Base-by-base conservation (phyloP, 148 eudicot species). In the Euryodendron excelsum region DNA sequence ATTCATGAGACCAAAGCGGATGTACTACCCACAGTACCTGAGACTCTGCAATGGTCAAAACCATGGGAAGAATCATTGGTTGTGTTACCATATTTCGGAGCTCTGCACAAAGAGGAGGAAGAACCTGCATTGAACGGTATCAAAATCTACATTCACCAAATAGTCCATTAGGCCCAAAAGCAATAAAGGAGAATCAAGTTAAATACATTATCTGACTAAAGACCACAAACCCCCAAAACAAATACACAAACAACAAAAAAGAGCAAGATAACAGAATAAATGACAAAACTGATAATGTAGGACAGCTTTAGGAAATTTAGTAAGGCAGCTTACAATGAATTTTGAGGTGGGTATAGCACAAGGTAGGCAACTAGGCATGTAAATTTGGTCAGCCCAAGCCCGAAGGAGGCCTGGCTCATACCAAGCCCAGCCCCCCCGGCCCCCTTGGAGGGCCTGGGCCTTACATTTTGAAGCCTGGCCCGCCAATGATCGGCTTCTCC, bases 21-120 rank as follows among this genome's bases (percentile, higher is more conserved):
- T 61, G 20, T 27, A 69, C 44, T 23, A 86, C 30, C 28, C 11
- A 73, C 1, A 44, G 73, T 90, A 96, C 99, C 98, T 96, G 99
- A 52, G 99, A 91, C 85, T 96, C 98, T 50, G 98, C 99, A 77
- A 96, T 93, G 18, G 91, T 91, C 61, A 96, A 84, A 77, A 96
- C 98, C 99, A 96, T 96, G 39, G 99, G 99, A 79, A 96, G 87
- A 82, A 96, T 96, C 91, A 96, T 91, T 66, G 98, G 95, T 80
- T 96, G 99, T 92, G 93, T 89, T 58, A 91, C 99, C 89, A 93
- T 69, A 91, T 96, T 96, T 21, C 99, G 89, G 52, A 93, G 97
- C 82, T 96, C 99, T 30, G 99, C 98, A 85, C 99, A 96, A 58
- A 96, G 95, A 50, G 99, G 98, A 37, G 99, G 98, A 78, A 96